Evolutionary conservation across 2,329 filamentous ascomycete species (phyloP).

Genomic region (Penicillium griseofulvum): DNA sequence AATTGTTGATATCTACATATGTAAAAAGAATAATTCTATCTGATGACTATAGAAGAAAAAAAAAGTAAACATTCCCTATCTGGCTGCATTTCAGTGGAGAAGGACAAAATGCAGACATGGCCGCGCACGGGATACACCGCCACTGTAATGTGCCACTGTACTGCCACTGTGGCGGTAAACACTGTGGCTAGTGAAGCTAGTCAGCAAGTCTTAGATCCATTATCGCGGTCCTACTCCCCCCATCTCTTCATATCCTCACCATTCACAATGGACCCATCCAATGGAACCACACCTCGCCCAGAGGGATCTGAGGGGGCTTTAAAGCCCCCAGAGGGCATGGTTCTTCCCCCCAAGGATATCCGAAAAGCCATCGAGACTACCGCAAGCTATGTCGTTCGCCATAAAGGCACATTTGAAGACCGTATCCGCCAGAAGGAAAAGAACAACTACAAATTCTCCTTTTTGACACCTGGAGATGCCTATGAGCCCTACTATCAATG

Average conservation of each 20-base stretch:
- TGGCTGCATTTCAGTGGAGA: background rate
- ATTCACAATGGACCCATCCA: conserved; percentile 39
- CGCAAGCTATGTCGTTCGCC: conserved; percentile 79
- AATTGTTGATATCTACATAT: background rate
- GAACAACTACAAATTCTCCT: conserved; percentile 86
- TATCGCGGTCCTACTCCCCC: background rate
- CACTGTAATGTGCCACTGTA: background rate
- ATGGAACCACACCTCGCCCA: conserved; percentile 40
- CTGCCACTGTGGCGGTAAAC: background rate
- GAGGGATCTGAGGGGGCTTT: conserved; percentile 65
- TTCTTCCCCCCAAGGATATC: conserved; percentile 82
- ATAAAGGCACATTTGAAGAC: conserved; percentile 69
- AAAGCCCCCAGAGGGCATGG: conserved; percentile 77
- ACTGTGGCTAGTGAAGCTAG: conserved; percentile 6
- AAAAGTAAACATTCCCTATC: conserved; percentile 3
- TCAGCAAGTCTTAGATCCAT: conserved; percentile 1
- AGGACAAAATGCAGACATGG: background rate
- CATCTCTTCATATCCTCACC: conserved; percentile 6
- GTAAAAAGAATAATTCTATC: background rate
- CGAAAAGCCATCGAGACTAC: conserved; percentile 88
- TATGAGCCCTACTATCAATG: conserved; percentile 89
- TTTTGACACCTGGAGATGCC: conserved; percentile 73
- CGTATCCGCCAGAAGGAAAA: conserved; percentile 81
- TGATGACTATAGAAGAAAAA: background rate
- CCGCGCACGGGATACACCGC: conserved; percentile 3